A percentile compares a stretch with the other conserved stretches of the same genome.
Conservation (phyloP, 2,329 filamentous ascomycete species). For the Cladosporium sp. region DNA sequence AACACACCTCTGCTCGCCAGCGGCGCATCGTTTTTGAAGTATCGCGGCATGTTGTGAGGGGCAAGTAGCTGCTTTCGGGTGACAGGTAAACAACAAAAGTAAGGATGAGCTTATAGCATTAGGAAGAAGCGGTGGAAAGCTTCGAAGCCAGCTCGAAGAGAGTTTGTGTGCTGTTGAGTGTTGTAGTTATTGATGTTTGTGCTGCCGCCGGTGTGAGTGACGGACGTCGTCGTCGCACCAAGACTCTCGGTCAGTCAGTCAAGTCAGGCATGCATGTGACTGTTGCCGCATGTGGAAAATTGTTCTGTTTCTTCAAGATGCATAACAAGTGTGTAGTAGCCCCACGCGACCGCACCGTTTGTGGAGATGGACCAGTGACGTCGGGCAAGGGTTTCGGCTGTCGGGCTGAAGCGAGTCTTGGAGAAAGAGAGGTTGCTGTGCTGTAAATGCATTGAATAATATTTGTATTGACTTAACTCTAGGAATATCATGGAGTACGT, state of each 20-base stretch:
- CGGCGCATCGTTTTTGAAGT: constrained; percentile 37
- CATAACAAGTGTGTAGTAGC: constrained; percentile 5
- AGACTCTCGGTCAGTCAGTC: not conserved
- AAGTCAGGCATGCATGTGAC: constrained; percentile 6
- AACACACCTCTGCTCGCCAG: constrained; percentile 31
- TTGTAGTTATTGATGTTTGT: not conserved
- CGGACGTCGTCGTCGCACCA: not conserved
- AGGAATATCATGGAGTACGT: no score
- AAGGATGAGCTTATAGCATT: not conserved
- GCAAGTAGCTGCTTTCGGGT: not conserved
- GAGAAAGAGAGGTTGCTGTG: no score
- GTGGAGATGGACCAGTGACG: constrained; percentile 3
- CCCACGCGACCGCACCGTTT: constrained; percentile 11
- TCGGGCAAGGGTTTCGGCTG: not conserved
- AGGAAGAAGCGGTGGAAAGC: constrained; percentile 8
- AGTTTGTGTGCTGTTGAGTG: not conserved
- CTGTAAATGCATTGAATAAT: no score
- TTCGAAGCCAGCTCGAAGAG: not conserved
- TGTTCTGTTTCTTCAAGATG: constrained; percentile 2
- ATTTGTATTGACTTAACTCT: no score
- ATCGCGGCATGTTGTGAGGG: constrained; percentile 30
- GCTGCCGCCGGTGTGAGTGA: not conserved
- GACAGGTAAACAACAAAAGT: not conserved
- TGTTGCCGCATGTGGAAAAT: constrained; percentile 1
- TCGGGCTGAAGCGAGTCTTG: no score